Evolutionary conservation across 768 basidiomycete genomes (phyloP), one percentile per base, ranked within the genome.

Genomic region (Kondoa subrosea): DNA sequence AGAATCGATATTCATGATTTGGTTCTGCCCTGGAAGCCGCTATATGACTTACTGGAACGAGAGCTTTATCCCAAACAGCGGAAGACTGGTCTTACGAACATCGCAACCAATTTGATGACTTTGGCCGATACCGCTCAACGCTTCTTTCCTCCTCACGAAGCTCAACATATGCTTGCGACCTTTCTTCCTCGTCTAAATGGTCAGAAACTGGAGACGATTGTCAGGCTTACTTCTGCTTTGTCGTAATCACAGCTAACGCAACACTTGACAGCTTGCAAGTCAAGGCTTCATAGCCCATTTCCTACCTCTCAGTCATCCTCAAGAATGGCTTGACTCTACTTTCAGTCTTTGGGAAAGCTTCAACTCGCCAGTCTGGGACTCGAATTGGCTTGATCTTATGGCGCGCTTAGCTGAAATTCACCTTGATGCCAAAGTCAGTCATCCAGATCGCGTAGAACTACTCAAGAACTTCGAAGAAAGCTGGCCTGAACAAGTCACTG

Each of bases 281-380:
- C 88, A 92, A 76, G 88, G 87, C 74, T 90, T 88, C 78, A 80
- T 91, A 73, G 81, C 87, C 71, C 87, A 87, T 34, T 92, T 91
- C 78, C 81, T 93, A 62, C 91, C 91, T 1, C 80, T 87, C 68
- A 83, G 84, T 3, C 89, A 91, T 75, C 89, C 89, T 33, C 87
- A 90, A 78, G 82, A 83, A 58, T 91, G 91, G 80, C 81, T 80
- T 14, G 76, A 76, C 85, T 66, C 86, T 83, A 75, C 91, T 66
- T 88, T 91, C 79, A 85, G 86, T 66, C 74, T 90, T 59, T 92
- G 89, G 88, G 85, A 88, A 77, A 86, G 88, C 15, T 80, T 92
- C 74, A 90, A 91, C 78, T 89, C 88, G 67, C 88, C 88, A 76
- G 83, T 85, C 77, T 91, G 85, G 79, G 89, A 91, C 80, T 89